Conservation (phyloP, 208 protist genomes). For the Crithidia thermophila region DNA sequence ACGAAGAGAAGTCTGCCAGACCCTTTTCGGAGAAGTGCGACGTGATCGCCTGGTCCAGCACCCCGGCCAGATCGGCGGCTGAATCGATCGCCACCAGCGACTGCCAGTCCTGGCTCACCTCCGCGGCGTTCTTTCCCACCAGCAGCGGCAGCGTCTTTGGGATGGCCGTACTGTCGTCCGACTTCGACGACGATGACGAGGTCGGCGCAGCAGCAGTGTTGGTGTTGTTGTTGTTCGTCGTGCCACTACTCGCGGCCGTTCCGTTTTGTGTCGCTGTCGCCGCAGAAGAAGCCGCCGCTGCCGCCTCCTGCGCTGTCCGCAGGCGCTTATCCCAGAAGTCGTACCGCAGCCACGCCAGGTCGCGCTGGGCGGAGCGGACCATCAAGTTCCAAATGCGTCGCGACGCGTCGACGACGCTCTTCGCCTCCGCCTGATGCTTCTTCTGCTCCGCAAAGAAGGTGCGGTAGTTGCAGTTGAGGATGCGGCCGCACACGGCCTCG, state of each 20-base stretch:
- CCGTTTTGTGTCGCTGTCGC: constrained; percentile 1
- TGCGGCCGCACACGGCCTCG: constrained; percentile 80
- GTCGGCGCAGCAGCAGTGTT: neutral
- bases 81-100: constrained; percentile 43
- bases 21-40: constrained; percentile 77
- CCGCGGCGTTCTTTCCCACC: constrained; percentile 5
- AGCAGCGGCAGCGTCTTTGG: constrained; percentile 32
- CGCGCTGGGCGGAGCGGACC: constrained; percentile 74
- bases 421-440: constrained; percentile 46
- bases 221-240: too few relatives aligned
- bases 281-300: neutral
- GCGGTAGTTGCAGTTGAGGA: constrained; percentile 89
- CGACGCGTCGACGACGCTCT: constrained; percentile 63
- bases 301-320: constrained; percentile 5
- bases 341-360: constrained; percentile 84
- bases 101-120: constrained; percentile 32
- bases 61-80: constrained; percentile 56
- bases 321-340: constrained; percentile 82
- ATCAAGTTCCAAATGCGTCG: constrained; percentile 88
- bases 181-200: neutral
- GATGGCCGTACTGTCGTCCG: constrained; percentile 21
- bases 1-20: constrained; percentile 33
- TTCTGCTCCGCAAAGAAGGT: constrained; percentile 74
- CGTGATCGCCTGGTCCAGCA: constrained; percentile 83
- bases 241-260: too few relatives aligned